Percentiles rank a stretch among this genome's conserved stretches.
Conservation (phyloP, 1,139 yeast species). For the Pichia inconspicua region DNA sequence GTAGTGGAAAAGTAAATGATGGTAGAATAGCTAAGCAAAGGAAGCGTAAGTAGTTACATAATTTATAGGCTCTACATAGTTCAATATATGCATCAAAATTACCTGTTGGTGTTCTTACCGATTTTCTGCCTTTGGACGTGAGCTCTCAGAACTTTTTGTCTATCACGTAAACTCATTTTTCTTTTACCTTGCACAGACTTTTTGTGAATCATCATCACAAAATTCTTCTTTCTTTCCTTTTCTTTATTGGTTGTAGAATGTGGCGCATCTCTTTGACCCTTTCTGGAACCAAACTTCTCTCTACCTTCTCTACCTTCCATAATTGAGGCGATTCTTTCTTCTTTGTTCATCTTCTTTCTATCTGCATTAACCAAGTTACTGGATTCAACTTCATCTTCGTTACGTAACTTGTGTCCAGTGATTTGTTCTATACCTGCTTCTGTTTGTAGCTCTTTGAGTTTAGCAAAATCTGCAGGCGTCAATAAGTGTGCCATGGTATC, state of each 20-base stretch:
- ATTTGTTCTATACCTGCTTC: conserved; percentile 79
- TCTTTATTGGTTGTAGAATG: conserved; percentile 93
- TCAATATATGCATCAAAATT: conserved; percentile 1
- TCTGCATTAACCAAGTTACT: conserved; percentile 70
- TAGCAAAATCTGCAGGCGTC: conserved; percentile 97
- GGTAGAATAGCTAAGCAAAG: conserved; percentile 4
- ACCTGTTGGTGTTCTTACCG: conserved; percentile 35
- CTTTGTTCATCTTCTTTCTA: conserved; percentile 79
- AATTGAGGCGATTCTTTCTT: conserved; percentile 81
- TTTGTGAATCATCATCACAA: conserved; percentile 97
- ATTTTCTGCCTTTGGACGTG: conserved; percentile 86
- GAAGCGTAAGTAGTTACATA: conserved; percentile 1
- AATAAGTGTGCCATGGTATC: conserved; percentile 68
- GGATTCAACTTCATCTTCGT: conserved; percentile 84
- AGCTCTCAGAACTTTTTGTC: conserved; percentile 77
- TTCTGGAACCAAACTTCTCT: conserved; percentile 80
- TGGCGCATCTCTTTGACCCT: conserved; percentile 66
- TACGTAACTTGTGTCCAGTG: conserved; percentile 40
- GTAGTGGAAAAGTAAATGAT: background rate
- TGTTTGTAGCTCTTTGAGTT: conserved; percentile 74
- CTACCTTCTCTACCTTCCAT: conserved; percentile 91
- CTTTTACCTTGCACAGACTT: conserved; percentile 90
- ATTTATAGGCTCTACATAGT: conserved; percentile 2
- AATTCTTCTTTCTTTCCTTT: conserved; percentile 96
- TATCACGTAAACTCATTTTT: conserved; percentile 79